phyloP scores from a whole-genome alignment of 371 early-diverging fungal genomes.

The Fennellomyces sp. region DNA sequence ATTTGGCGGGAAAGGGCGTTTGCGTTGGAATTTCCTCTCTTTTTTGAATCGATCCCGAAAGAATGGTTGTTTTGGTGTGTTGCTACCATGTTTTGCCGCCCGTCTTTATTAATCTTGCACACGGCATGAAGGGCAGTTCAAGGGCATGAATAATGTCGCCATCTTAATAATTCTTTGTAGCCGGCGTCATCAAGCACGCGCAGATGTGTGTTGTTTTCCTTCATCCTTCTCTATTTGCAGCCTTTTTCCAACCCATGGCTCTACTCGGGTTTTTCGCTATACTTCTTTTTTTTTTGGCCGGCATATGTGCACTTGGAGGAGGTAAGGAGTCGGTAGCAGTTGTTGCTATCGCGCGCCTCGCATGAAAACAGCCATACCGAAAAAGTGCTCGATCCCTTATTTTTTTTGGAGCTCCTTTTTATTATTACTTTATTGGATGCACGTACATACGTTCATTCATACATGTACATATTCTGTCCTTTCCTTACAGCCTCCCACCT shows the following conservation, averaged over 20 bases:
- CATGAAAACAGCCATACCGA: conserved; percentile 5
- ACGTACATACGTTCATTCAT: conserved; percentile 6
- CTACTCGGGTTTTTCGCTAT: too few relatives aligned
- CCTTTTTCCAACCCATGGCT: too few relatives aligned
- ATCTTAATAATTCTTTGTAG: too few relatives aligned
- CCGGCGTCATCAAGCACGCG: too few relatives aligned
- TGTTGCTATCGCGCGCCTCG: background rate
- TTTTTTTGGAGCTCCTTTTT: conserved; percentile 8
- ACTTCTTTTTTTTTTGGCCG: too few relatives aligned
- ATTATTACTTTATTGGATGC: conserved; percentile 2
- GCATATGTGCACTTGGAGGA: too few relatives aligned
- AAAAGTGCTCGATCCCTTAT: background rate
- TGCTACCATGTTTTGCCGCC: background rate
- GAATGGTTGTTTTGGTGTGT: conserved; percentile 1
- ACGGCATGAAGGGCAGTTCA: too few relatives aligned
- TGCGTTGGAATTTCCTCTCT: background rate
- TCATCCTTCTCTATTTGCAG: too few relatives aligned
- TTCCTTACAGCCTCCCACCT: conserved; percentile 1
- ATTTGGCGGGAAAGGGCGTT: conserved; percentile 1
- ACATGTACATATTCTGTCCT: conserved; percentile 16
- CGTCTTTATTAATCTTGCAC: background rate
- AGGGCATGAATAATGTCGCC: background rate
- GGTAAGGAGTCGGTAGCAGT: too few relatives aligned
- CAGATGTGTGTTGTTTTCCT: too few relatives aligned
- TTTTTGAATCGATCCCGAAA: background rate